Percentiles rank a stretch among this genome's conserved stretches.
Conservation (phyloP, 176 grass and related monocot genomes). For the Hordeum vulgare region DNA sequence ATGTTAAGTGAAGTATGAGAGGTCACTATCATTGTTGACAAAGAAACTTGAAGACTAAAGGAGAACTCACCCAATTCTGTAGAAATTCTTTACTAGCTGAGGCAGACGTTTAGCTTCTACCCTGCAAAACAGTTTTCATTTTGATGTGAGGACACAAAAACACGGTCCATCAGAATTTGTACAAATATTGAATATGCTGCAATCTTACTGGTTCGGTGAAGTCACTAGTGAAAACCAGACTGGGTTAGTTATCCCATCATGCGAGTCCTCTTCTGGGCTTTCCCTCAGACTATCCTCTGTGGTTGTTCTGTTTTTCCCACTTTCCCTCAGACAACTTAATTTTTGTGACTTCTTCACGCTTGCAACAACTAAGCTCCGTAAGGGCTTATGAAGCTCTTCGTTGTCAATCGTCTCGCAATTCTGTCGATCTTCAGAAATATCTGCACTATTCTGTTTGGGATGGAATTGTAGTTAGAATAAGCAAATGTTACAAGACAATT, state of each 20-base stretch:
- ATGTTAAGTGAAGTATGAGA: neutral
- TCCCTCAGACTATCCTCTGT: conserved; percentile 26
- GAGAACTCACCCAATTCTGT: conserved; percentile 76
- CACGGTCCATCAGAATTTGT: neutral
- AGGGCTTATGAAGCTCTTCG: conserved; percentile 53
- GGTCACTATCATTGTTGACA: neutral
- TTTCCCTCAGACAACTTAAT: no score
- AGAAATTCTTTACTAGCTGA: conserved; percentile 51
- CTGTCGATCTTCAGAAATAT: no score
- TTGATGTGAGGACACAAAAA: conserved; percentile 7
- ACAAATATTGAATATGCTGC: neutral
- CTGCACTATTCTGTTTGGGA: no score
- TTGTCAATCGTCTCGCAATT: neutral
- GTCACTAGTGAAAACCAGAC: conserved; percentile 87
- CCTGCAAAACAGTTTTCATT: conserved; percentile 52
- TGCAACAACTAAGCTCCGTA: conserved; percentile 45
- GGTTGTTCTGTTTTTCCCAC: conserved; percentile 4
- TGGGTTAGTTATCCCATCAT: conserved; percentile 32
- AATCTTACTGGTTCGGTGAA: conserved; percentile 61
- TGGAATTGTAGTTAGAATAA: no score
- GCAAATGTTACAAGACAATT: neutral
- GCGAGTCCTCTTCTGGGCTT: neutral
- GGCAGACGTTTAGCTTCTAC: conserved; percentile 49
- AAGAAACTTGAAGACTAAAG: neutral
- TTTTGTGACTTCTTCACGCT: conserved; percentile 41